Evolutionary conservation across 2,329 filamentous ascomycete species (phyloP).

Genomic region (Fusarium hainanense): DNA sequence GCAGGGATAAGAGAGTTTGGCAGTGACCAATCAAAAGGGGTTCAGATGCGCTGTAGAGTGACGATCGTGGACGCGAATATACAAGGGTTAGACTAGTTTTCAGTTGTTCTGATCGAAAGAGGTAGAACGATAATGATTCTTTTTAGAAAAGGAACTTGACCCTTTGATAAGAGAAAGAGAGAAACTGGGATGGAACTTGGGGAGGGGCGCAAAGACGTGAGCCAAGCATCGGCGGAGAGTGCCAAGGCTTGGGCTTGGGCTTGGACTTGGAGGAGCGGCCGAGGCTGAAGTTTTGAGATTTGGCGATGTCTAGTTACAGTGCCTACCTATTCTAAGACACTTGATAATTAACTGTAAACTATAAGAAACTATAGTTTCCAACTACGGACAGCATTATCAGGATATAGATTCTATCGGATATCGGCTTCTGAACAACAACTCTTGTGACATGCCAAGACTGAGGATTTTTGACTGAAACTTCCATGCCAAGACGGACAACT

Average conservation of each 20-base stretch:
- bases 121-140: constrained; percentile 1
- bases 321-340: not conserved
- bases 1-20: constrained; percentile 18
- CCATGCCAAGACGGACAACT: constrained; percentile 33
- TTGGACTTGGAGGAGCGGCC: constrained; percentile 5
- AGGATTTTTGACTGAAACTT: constrained; percentile 18
- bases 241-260: constrained; percentile 40
- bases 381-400: not conserved
- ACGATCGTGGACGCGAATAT: not conserved
- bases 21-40: constrained; percentile 13
- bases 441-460: constrained; percentile 37
- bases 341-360: not conserved
- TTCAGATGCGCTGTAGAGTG: not conserved
- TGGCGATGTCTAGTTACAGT: not conserved
- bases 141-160: constrained; percentile 24
- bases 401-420: not conserved
- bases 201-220: constrained; percentile 19
- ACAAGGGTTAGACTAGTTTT: constrained; percentile 6
- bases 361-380: no score
- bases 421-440: constrained; percentile 5
- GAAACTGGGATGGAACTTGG: constrained; percentile 19
- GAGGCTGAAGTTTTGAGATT: constrained; percentile 11
- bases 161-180: not conserved
- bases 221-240: constrained; percentile 33
- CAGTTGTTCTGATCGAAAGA: constrained; percentile 5